Conservation (phyloP, 768 basidiomycete genomes). For the Rhizopogon vesiculosus region DNA sequence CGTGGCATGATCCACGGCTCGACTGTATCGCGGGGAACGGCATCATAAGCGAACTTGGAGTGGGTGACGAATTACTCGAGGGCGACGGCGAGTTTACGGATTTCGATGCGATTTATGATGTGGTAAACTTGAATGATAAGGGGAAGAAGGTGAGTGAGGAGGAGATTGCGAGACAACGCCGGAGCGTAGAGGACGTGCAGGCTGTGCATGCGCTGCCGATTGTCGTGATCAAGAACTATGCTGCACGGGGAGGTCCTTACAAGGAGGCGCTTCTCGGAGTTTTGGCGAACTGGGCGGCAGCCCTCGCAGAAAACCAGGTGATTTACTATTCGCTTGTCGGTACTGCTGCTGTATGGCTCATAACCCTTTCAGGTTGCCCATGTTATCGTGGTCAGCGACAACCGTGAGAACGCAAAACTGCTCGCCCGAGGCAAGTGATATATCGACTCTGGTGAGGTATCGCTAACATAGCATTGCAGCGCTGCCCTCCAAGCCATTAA, state of each 20-base stretch:
- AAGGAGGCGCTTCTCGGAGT: conserved; percentile 72
- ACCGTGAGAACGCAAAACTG: conserved; percentile 81
- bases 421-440: conserved; percentile 63
- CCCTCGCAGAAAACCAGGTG: conserved; percentile 77
- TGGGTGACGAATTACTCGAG: conserved; percentile 65
- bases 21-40: conserved; percentile 87
- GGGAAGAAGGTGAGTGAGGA: conserved; percentile 26
- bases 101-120: conserved; percentile 5
- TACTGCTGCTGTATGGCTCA: neutral
- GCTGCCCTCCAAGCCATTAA: conserved; percentile 79
- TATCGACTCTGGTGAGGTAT: neutral
- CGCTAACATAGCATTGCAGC: neutral
- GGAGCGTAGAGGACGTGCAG: conserved; percentile 39
- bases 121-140: conserved; percentile 4
- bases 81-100: conserved; percentile 21
- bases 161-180: conserved; percentile 25
- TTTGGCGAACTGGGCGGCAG: conserved; percentile 82
- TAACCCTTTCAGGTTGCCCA: conserved; percentile 67
- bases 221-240: conserved; percentile 82
- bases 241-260: conserved; percentile 46
- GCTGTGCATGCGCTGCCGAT: conserved; percentile 69
- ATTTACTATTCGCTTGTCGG: neutral
- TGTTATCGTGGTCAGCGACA: conserved; percentile 87
- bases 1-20: conserved; percentile 83
- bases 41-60: conserved; percentile 78